These are phyloP conservation scores for Podila verticillata DNA, from an alignment of 192 early-diverging fungal genomes.

Conservation along the genomic window DNA sequence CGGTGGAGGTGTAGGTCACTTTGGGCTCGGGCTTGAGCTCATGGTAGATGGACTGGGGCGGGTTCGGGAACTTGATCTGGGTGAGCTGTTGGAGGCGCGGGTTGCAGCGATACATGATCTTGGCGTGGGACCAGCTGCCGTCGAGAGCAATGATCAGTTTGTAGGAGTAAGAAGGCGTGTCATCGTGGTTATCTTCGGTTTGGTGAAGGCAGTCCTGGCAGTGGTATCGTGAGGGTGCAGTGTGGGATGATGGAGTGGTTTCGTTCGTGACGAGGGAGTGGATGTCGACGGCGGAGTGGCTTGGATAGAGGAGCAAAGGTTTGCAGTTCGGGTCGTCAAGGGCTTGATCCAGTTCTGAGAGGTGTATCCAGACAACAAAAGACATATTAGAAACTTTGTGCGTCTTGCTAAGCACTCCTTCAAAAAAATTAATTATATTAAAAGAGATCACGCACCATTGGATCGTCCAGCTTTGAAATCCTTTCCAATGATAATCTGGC, in stretches of 20 bases:
- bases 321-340: constrained; percentile 30
- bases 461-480: constrained; percentile 39
- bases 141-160: constrained; percentile 48
- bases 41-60: constrained; percentile 47
- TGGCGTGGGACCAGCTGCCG: constrained; percentile 53
- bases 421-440: too few species aligned
- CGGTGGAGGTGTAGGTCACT: constrained; percentile 42
- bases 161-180: constrained; percentile 18
- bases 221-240: constrained; percentile 13
- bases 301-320: constrained; percentile 42
- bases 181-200: background rate
- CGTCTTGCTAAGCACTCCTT: too few species aligned
- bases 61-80: constrained; percentile 45
- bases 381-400: background rate
- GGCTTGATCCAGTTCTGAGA: constrained; percentile 35
- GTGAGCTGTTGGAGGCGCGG: constrained; percentile 45
- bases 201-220: constrained; percentile 29
- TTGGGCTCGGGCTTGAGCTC: constrained; percentile 50
- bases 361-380: background rate
- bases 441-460: background rate
- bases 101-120: constrained; percentile 51
- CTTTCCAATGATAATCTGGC: constrained; percentile 51
- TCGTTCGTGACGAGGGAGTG: constrained; percentile 1
- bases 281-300: constrained; percentile 34
- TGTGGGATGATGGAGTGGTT: background rate